These are phyloP conservation scores for Mycocentrospora acerina DNA, from an alignment of 2,329 filamentous ascomycete species.

Conservation along the genomic window DNA sequence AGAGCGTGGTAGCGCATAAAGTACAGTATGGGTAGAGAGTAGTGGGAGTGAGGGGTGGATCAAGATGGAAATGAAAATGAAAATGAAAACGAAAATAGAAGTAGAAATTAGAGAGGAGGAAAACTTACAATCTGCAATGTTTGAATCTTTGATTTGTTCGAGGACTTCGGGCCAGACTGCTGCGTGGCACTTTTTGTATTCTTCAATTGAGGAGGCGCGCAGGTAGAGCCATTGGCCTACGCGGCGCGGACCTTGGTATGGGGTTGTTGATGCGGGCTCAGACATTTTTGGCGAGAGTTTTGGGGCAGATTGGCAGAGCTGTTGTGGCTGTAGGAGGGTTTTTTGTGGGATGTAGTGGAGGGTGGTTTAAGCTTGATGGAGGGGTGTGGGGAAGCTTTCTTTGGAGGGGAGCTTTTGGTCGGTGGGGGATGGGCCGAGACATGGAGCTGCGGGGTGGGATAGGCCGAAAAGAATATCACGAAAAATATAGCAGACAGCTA, in stretches of 20 bases:
- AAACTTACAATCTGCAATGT: constrained; percentile 64
- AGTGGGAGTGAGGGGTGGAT: neutral
- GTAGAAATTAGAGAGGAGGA: constrained; percentile 45
- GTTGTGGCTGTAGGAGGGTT: neutral
- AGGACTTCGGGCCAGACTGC: constrained; percentile 77
- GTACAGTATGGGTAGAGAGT: neutral
- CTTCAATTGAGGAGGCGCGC: constrained; percentile 63
- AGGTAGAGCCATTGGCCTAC: constrained; percentile 74
- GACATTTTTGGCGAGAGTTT: too few species aligned
- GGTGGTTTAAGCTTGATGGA: neutral
- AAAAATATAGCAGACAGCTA: too few species aligned
- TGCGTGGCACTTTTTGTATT: constrained; percentile 74
- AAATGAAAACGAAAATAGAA: too few species aligned
- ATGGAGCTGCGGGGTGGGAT: too few species aligned
- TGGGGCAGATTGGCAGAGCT: too few species aligned
- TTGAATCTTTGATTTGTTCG: constrained; percentile 72
- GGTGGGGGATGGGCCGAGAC: too few species aligned
- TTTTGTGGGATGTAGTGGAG: neutral
- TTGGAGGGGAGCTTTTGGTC: too few species aligned
- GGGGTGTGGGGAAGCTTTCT: too few species aligned
- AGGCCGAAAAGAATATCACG: too few species aligned
- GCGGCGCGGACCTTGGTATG: constrained; percentile 45
- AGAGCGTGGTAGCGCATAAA: too few species aligned
- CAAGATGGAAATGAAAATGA: too few species aligned
- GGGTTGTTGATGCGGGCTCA: constrained; percentile 10